Evolutionary conservation across 257 asterid genomes (phyloP).

Genomic region (Scutellaria barbata): DNA sequence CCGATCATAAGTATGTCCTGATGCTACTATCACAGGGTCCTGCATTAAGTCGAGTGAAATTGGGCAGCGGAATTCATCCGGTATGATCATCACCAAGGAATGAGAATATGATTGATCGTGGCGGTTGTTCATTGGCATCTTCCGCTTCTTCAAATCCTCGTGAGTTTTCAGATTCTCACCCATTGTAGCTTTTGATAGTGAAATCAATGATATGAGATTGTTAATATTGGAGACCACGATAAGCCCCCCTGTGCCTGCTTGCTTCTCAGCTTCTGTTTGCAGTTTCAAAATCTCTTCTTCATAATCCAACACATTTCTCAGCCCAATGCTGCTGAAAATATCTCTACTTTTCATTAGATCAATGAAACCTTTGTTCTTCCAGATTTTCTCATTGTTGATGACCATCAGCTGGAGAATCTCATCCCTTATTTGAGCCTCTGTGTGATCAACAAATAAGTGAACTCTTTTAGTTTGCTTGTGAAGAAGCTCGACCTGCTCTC

Average conservation of each 20-base stretch:
- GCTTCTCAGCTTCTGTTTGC: slow-evolving; percentile 67
- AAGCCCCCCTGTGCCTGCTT: slow-evolving; percentile 91
- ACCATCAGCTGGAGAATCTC: slow-evolving; percentile 58
- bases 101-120: slow-evolving; percentile 52
- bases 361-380: slow-evolving; percentile 46
- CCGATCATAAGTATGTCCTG: slow-evolving; percentile 90
- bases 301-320: slow-evolving; percentile 46
- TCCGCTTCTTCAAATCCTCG: slow-evolving; percentile 52
- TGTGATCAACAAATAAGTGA: slow-evolving; percentile 48
- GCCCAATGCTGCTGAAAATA: slow-evolving; percentile 55
- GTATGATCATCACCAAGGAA: slow-evolving; percentile 49
- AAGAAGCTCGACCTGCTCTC: slow-evolving; percentile 82
- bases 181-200: slow-evolving; percentile 50
- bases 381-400: slow-evolving; percentile 39
- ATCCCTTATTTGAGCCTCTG: slow-evolving; percentile 57
- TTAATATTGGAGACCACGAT: slow-evolving; percentile 68
- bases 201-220: slow-evolving; percentile 67
- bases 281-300: slow-evolving; percentile 76
- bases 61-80: slow-evolving; percentile 85
- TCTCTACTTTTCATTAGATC: slow-evolving; percentile 48
- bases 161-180: slow-evolving; percentile 40
- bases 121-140: slow-evolving; percentile 34
- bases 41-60: slow-evolving; percentile 82
- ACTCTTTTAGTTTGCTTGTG: slow-evolving; percentile 74
- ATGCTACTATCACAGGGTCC: slow-evolving; percentile 82